Conservation (phyloP, 1,284 basidiomycete genomes). For the Serendipita sp. region DNA sequence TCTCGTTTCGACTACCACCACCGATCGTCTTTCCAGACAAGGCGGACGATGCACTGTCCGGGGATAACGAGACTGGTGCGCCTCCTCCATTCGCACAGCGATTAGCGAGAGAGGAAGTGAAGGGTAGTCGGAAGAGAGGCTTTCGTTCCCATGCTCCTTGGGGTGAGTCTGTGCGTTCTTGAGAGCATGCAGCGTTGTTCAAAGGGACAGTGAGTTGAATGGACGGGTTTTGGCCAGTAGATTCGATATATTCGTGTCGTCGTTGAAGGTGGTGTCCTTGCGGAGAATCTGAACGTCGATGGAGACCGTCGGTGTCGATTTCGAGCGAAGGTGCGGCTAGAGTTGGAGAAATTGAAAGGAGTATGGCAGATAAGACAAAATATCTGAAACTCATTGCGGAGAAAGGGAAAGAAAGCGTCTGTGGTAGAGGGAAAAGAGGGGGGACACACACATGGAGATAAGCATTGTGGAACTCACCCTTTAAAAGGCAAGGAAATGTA, state of each 20-base stretch:
- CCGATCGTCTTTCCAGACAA: background rate
- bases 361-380: background rate
- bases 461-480: too few relatives aligned
- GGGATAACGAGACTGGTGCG: background rate
- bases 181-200: background rate
- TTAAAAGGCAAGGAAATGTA: too few relatives aligned
- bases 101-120: background rate
- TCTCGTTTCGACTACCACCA: background rate
- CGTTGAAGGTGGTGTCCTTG: background rate
- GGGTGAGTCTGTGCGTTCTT: background rate
- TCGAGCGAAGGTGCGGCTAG: background rate
- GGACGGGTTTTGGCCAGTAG: background rate
- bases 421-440: too few relatives aligned
- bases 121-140: background rate
- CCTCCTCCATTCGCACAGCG: background rate
- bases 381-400: too few relatives aligned
- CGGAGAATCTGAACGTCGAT: background rate
- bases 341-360: background rate
- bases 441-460: too few relatives aligned
- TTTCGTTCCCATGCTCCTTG: background rate
- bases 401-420: too few relatives aligned
- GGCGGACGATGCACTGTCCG: background rate
- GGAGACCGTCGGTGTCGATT: background rate
- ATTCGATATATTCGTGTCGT: background rate
- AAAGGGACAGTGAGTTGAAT: background rate